Conservation (phyloP, 1,284 basidiomycete species). For the Cerioporus squamosus region DNA sequence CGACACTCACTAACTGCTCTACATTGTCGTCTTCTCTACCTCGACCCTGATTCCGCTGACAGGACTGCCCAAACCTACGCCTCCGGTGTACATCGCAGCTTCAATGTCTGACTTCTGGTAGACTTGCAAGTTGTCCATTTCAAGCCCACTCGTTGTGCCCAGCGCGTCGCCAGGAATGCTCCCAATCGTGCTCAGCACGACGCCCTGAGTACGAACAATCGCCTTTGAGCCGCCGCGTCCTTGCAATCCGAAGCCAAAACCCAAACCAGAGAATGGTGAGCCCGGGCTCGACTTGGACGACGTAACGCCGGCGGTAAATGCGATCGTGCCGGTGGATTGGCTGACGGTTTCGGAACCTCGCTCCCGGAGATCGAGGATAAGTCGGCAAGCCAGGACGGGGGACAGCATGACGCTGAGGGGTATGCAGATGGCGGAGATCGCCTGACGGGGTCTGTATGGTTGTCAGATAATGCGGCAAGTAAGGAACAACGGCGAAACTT, state of each 20-base stretch:
- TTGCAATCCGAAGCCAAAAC: constrained; percentile 35
- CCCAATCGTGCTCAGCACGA: constrained; percentile 70
- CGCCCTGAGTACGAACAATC: constrained; percentile 43
- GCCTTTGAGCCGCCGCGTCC: constrained; percentile 39
- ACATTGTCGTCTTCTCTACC: constrained; percentile 66
- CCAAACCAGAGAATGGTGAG: constrained; percentile 36
- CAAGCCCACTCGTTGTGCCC: constrained; percentile 44
- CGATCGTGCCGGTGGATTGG: constrained; percentile 53
- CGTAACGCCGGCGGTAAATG: constrained; percentile 35
- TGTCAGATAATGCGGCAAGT: constrained; percentile 14
- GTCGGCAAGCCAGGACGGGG: constrained; percentile 76
- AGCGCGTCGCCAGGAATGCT: constrained; percentile 50
- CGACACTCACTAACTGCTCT: constrained; percentile 13
- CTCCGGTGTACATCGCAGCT: constrained; percentile 36
- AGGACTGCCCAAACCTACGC: constrained; percentile 40
- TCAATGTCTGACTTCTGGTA: constrained; percentile 44
- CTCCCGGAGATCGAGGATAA: constrained; percentile 77
- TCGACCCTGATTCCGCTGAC: constrained; percentile 65
- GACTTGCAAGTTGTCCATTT: constrained; percentile 58
- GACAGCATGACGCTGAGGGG: constrained; percentile 85
- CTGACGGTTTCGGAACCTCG: constrained; percentile 75
- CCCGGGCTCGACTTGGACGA: constrained; percentile 36
- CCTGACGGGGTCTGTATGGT: constrained; percentile 65
- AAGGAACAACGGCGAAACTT: constrained; percentile 28
- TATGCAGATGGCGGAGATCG: constrained; percentile 83